phyloP scores from a whole-genome alignment of 768 basidiomycete genomes.

The Pleurotus platypus region DNA sequence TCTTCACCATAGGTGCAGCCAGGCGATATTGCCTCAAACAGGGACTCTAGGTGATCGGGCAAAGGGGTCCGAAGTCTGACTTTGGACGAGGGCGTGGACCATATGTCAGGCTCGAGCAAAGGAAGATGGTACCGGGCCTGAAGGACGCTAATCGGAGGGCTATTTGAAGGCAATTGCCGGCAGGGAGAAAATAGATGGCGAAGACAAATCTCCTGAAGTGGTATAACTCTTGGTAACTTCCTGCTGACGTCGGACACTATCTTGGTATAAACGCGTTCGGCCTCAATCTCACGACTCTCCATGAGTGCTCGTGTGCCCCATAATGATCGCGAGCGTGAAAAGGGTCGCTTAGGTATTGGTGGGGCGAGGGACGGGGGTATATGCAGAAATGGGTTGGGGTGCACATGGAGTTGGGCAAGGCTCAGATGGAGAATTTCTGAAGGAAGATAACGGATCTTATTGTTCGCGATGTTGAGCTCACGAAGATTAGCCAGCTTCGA shows the following conservation, averaged over 20 bases:
- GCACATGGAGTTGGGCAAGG: constrained; percentile 41
- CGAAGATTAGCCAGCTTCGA: constrained; percentile 45
- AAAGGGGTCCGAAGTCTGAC: constrained; percentile 11
- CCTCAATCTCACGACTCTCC: background rate
- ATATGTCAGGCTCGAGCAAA: constrained; percentile 19
- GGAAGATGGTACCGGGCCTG: constrained; percentile 30
- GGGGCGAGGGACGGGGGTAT: constrained; percentile 20
- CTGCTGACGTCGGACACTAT: constrained; percentile 3
- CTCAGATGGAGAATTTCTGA: constrained; percentile 61
- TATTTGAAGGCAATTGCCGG: constrained; percentile 9
- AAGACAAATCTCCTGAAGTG: constrained; percentile 29
- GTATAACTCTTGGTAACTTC: constrained; percentile 7
- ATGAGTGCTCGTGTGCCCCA: background rate
- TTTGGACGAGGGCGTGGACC: background rate
- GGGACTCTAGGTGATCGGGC: constrained; percentile 22
- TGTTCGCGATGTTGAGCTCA: constrained; percentile 60
- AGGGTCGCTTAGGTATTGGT: constrained; percentile 1
- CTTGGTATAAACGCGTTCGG: background rate
- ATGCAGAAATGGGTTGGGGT: constrained; percentile 59
- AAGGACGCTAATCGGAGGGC: constrained; percentile 23
- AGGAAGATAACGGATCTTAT: constrained; percentile 57
- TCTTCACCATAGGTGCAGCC: constrained; percentile 29
- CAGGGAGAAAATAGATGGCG: constrained; percentile 30
- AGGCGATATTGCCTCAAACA: constrained; percentile 33
- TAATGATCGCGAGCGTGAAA: constrained; percentile 10